Evolutionary conservation across 768 basidiomycete genomes (phyloP).

Genomic region (Roridomyces roridus): DNA sequence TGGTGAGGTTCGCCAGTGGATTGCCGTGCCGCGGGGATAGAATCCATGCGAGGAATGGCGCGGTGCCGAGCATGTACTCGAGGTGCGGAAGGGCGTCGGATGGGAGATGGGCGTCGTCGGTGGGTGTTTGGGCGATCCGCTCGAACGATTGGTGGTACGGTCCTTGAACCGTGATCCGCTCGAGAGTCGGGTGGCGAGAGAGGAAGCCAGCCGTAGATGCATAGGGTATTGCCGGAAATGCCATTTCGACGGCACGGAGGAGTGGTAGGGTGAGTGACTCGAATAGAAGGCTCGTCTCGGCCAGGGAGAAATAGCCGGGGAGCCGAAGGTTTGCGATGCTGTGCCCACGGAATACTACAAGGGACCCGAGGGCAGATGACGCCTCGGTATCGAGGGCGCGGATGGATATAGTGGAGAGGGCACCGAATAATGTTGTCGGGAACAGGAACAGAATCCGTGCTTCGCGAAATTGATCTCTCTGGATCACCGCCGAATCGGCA

Average conservation of each 20-base stretch:
- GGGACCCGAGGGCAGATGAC: neutral
- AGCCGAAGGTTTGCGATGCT: neutral
- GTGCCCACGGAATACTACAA: neutral
- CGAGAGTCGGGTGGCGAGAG: constrained; percentile 1
- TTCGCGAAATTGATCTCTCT: neutral
- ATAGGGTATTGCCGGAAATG: neutral
- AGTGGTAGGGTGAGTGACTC: neutral
- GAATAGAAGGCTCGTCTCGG: neutral
- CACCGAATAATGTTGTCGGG: neutral
- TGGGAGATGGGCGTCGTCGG: neutral
- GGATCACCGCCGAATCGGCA: neutral
- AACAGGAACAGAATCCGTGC: neutral
- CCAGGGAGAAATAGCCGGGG: neutral
- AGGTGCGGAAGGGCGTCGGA: constrained; percentile 1
- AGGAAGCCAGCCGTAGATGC: neutral
- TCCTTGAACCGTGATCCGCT: neutral
- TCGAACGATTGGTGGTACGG: neutral
- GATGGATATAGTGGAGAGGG: constrained; percentile 2
- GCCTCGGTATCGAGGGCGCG: neutral
- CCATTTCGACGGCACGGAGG: neutral
- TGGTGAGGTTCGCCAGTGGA: neutral
- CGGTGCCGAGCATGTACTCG: neutral
- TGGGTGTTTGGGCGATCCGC: neutral
- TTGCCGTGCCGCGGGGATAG: neutral
- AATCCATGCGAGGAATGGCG: neutral